These are phyloP conservation scores for Chlorella sp. DNA, from an alignment of 139 green algal species.

Conservation along the genomic window DNA sequence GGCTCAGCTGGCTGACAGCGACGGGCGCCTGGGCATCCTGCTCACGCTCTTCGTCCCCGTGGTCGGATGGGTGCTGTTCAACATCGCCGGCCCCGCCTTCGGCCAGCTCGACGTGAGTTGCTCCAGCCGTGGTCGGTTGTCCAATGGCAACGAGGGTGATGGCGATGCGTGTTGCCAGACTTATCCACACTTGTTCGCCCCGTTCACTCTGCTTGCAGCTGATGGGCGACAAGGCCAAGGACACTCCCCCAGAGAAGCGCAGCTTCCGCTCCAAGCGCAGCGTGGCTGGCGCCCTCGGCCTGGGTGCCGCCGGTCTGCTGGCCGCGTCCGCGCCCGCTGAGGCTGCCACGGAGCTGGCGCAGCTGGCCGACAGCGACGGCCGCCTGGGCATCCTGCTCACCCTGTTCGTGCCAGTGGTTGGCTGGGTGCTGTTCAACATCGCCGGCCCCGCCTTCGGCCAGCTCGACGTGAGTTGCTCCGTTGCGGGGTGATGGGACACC, in stretches of 20 bases:
- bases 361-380: conserved; percentile 58
- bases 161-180: too few species aligned
- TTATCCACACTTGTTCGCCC: background rate
- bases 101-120: conserved; percentile 60
- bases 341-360: conserved; percentile 46
- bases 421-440: conserved; percentile 2
- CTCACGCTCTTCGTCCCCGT: conserved; percentile 35
- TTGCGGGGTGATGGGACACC: too few species aligned
- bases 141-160: too few species aligned
- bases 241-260: background rate
- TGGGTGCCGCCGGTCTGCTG: conserved; percentile 37
- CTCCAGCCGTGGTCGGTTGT: too few species aligned
- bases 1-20: conserved; percentile 52
- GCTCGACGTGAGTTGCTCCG: background rate
- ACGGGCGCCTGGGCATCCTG: conserved; percentile 56
- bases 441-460: background rate
- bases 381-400: conserved; percentile 24
- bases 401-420: background rate
- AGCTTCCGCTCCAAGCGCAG: conserved; percentile 3
- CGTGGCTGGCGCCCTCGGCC: conserved; percentile 17
- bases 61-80: conserved; percentile 69
- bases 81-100: conserved; percentile 55
- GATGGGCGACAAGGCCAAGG: conserved; percentile 1
- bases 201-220: background rate
- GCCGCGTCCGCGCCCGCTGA: conserved; percentile 30